Base-by-base conservation (phyloP, 176 grass and related monocot genomes). In the Musa beccarii region DNA sequence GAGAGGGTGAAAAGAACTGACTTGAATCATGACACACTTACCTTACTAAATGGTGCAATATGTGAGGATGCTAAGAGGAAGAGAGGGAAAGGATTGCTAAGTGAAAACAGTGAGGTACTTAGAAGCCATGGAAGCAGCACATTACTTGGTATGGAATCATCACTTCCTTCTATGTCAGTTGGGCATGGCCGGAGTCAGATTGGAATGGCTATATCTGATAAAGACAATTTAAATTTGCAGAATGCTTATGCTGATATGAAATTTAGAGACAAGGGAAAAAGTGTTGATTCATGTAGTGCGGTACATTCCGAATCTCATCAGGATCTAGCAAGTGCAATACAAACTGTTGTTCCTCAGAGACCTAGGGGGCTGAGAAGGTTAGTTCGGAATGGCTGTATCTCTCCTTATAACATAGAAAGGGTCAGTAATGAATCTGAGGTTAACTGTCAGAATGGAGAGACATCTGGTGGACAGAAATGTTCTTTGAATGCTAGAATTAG, bases 331-430 rank as follows among this genome's bases (percentile, higher is more conserved):
- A 74, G 54, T 9, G 52, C 1, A 57, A 16, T 13, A 28, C 24
- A 74, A 16, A 26, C 15, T 17, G 7, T 7, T 56, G 49, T 53
- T 54, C 24, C 52, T 56, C 72, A 74, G 72, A 34, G 54, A 13
- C 23, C 22, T 34, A 34, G 2, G 15, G 23, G 24, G 53, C 50
- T 22, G 29, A 24, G 8, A 9, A 28, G 24, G 22, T 10, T 54
- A 11, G 20, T 43, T 29, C 53, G 8, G 14, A 57, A 74, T 74
- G 23, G 53, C 13, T 34, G 25, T 51, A 74, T 29, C 53, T 74
- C 72, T 56, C 24, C 72, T 29, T 56, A 21, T 74, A 56, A 74
- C 15, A 74, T 74, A n/a, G 24, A 24, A 55, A 56, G 25, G 23
- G 25, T 24, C 34, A 56, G 14, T 23, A 17, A 6, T 26, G 53